Percentiles rank a stretch among this genome's conserved stretches.
Conservation (phyloP, 345 rosid species). For the Sisymbrium altissimum region DNA sequence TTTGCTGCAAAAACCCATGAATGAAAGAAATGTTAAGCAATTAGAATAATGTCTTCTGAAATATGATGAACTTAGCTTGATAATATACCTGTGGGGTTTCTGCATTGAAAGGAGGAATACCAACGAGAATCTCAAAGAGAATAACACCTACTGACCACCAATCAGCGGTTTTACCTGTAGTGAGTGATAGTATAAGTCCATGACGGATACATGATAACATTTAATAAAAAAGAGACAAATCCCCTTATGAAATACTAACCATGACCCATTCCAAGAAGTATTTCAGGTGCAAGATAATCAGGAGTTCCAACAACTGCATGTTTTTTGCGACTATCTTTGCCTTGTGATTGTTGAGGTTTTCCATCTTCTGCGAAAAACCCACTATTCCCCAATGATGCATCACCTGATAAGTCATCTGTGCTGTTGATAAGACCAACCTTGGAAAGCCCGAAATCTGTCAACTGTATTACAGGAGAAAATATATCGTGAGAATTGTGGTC, state of each 20-base stretch:
- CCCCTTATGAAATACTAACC: conserved; percentile 47
- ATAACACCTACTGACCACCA: conserved; percentile 99
- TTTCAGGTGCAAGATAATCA: conserved; percentile 98
- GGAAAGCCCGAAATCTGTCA: conserved; percentile 99
- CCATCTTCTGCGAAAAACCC: conserved; percentile 57
- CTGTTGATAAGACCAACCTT: conserved; percentile 96
- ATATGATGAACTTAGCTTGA: neutral
- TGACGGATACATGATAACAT: conserved; percentile 1
- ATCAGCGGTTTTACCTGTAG: conserved; percentile 87
- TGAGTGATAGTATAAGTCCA: conserved; percentile 10
- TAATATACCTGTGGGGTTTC: conserved; percentile 74
- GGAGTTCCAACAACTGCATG: conserved; percentile 90
- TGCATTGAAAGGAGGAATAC: conserved; percentile 95
- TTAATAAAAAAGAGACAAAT: neutral
- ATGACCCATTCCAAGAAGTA: conserved; percentile 98
- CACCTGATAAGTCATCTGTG: conserved; percentile 88
- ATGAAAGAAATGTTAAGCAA: neutral
- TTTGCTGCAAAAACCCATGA: conserved; percentile 54
- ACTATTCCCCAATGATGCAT: conserved; percentile 50
- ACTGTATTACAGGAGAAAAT: conserved; percentile 54
- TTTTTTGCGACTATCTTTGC: conserved; percentile 63
- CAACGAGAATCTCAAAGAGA: conserved; percentile 89
- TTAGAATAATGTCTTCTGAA: neutral
- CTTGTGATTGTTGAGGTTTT: conserved; percentile 39
- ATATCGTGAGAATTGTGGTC: conserved; percentile 13